These are phyloP conservation scores for Parmelia sp. DNA, from an alignment of 495 filamentous ascomycete genomes.

Conservation along the genomic window DNA sequence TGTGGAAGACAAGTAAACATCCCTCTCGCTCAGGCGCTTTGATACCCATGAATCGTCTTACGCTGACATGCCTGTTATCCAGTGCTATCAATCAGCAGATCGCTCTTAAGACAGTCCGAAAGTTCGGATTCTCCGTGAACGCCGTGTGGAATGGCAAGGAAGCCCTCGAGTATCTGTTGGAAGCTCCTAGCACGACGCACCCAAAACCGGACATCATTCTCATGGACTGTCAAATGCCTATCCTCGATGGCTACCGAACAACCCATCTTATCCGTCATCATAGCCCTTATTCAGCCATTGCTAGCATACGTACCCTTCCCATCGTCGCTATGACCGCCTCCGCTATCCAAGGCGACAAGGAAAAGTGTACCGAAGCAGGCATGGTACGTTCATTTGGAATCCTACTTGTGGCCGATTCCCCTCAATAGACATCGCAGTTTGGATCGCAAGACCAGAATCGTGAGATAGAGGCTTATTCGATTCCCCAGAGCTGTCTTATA, in stretches of 20 bases:
- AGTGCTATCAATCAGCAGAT: slow-evolving; percentile 71
- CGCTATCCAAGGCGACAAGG: slow-evolving; percentile 72
- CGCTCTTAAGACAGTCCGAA: slow-evolving; percentile 64
- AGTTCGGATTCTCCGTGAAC: slow-evolving; percentile 64
- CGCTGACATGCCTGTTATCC: slow-evolving; percentile 22
- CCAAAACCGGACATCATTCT: slow-evolving; percentile 67
- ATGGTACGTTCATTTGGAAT: slow-evolving; percentile 40
- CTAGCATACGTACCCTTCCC: slow-evolving; percentile 48
- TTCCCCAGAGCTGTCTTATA: neutral
- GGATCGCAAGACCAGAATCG: neutral
- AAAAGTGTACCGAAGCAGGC: slow-evolving; percentile 68
- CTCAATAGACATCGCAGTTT: neutral
- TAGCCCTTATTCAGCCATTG: slow-evolving; percentile 46
- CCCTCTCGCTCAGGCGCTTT: neutral
- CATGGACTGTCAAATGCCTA: slow-evolving; percentile 84
- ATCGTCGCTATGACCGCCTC: slow-evolving; percentile 80
- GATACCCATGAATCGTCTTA: neutral
- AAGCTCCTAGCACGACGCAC: slow-evolving; percentile 30
- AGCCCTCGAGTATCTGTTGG: slow-evolving; percentile 59
- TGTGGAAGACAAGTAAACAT: slow-evolving; percentile 68
- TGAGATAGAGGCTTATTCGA: neutral
- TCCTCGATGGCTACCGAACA: slow-evolving; percentile 72
- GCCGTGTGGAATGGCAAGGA: slow-evolving; percentile 72
- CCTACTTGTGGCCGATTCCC: neutral
- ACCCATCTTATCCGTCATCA: slow-evolving; percentile 64